Evolutionary conservation across 2,329 filamentous ascomycete genomes (phyloP), one percentile per base, ranked within the genome.

Genomic region (Fusarium sp.): DNA sequence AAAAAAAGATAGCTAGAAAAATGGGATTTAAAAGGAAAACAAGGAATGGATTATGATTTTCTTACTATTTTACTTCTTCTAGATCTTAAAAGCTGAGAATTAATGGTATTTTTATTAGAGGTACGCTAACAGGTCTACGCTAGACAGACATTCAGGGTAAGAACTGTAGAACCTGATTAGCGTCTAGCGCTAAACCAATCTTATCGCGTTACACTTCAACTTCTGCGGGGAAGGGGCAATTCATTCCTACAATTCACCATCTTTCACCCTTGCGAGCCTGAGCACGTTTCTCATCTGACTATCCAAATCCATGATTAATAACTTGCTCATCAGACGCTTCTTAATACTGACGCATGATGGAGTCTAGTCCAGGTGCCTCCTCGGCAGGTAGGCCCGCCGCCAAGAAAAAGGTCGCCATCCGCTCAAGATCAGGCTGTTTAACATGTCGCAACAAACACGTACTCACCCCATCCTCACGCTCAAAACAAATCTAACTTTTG

Each of bases 381-480:
- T 5, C 7, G 32, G 29, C 14, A 8, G 6, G 25, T 16, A 40
- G 32, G 6, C 14, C 59, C 20, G 24, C 24, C 4, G 43, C 24
- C 20, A 70, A 71, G 46, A 57, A 45, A 22, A 71, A 54, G 22
- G n/a, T 71, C 6, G 51, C 68, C 22, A 16, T 62, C 1, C 47
- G 68, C 11, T 71, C 68, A 11, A 56, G 68, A 46, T 71, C 68
- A 12, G 68, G 68, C 3, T 71, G 68, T 25, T 49, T 71, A 52
- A 71, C 68, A 3, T 71, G 68, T 16, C 53, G 68, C 30, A 65
- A 57, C 34, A 71, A 71, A 55, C 68, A 71, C 55, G 68, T 69
- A 49, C 34, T 55, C 67, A 12, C 6, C 24, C 11, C 22, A 6
- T 18, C 20, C 27, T 7, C 16, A 18, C 18, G n/a, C n/a, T n/a